Conservation (phyloP, 257 asterid species). For the Solanum verrucosum region DNA sequence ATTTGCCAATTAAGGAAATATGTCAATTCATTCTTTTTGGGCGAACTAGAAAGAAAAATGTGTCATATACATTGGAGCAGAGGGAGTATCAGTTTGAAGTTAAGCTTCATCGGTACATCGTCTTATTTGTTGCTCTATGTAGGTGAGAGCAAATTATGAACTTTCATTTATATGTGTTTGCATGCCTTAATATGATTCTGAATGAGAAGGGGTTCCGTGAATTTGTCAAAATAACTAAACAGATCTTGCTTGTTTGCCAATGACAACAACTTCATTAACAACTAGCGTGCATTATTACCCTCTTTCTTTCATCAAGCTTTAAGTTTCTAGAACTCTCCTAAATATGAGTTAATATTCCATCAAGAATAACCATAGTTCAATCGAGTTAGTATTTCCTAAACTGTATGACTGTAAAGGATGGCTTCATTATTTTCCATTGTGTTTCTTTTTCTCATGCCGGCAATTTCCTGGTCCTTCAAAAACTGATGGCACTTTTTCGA, state of each 20-base stretch:
- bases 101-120: background rate
- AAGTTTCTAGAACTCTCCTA: background rate
- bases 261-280: background rate
- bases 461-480: background rate
- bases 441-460: background rate
- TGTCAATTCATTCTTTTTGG: background rate
- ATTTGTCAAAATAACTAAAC: background rate
- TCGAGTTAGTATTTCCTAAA: background rate
- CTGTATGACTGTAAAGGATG: background rate
- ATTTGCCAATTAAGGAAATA: background rate
- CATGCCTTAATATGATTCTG: background rate
- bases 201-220: background rate
- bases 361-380: background rate
- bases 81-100: background rate
- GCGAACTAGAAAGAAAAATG: background rate
- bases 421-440: background rate
- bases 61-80: background rate
- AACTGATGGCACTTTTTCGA: background rate
- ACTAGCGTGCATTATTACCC: background rate
- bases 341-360: background rate
- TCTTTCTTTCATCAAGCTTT: background rate
- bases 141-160: background rate
- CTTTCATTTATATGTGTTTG: background rate
- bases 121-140: background rate
- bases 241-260: background rate